phyloP scores from a whole-genome alignment of 1,284 basidiomycete species.

The Pholiota adiposa region DNA sequence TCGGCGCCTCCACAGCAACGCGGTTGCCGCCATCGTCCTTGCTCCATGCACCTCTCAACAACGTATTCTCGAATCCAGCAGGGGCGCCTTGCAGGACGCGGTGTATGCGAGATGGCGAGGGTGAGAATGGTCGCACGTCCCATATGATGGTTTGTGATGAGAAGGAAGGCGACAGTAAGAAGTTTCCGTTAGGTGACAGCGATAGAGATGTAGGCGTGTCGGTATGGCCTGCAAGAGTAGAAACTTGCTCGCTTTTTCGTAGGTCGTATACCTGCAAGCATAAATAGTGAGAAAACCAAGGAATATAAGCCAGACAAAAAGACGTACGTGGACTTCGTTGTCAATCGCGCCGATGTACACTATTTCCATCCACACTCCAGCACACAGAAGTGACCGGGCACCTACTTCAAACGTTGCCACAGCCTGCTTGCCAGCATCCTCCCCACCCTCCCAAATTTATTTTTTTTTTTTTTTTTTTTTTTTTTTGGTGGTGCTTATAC shows the following conservation, averaged over 20 bases:
- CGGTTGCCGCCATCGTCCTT: slow-evolving; percentile 73
- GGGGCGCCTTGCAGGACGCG: slow-evolving; percentile 83
- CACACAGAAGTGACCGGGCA: slow-evolving; percentile 92
- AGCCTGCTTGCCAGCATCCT: slow-evolving; percentile 75
- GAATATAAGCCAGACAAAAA: slow-evolving; percentile 6
- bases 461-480: neutral
- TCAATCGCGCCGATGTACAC: slow-evolving; percentile 91
- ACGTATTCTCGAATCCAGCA: slow-evolving; percentile 87
- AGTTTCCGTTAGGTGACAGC: slow-evolving; percentile 82
- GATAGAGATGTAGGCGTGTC: slow-evolving; percentile 91
- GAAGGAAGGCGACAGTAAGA: slow-evolving; percentile 86
- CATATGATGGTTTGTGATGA: slow-evolving; percentile 88
- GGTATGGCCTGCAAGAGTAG: slow-evolving; percentile 77
- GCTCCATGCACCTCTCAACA: slow-evolving; percentile 84
- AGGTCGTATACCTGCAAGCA: slow-evolving; percentile 84
- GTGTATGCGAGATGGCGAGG: slow-evolving; percentile 79
- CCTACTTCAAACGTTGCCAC: slow-evolving; percentile 84
- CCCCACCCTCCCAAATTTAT: slow-evolving; percentile 80
- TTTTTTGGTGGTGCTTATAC: neutral
- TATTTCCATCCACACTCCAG: slow-evolving; percentile 89
- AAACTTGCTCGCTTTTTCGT: slow-evolving; percentile 79
- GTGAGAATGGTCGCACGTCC: slow-evolving; percentile 90
- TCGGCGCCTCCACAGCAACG: slow-evolving; percentile 84
- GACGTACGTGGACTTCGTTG: slow-evolving; percentile 89
- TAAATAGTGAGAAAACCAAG: neutral